Conservation (phyloP, 352 stramenopile genomes). For the Globisporangium acanthophoron region DNA sequence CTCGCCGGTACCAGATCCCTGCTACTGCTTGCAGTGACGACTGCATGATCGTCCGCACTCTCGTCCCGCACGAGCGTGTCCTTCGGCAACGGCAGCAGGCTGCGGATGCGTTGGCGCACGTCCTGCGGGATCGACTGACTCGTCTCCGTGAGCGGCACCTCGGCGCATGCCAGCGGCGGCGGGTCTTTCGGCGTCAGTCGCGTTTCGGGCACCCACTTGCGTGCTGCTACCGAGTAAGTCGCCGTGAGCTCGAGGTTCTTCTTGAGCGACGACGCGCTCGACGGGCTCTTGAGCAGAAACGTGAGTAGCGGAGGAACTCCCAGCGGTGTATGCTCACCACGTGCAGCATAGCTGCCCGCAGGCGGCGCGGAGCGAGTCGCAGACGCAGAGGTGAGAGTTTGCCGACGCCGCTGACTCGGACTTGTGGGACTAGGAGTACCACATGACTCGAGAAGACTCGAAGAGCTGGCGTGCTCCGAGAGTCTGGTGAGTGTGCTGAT, state of each 20-base stretch:
- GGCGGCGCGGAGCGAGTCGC: neutral
- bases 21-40: slow-evolving; percentile 1
- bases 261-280: slow-evolving; percentile 38
- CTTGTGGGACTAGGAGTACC: neutral
- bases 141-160: slow-evolving; percentile 56
- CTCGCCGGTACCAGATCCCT: neutral
- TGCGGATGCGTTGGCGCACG: slow-evolving; percentile 45
- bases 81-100: slow-evolving; percentile 34
- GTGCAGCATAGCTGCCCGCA: slow-evolving; percentile 31
- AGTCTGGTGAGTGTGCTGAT: slow-evolving; percentile 65
- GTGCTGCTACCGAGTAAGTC: slow-evolving; percentile 50
- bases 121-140: slow-evolving; percentile 38
- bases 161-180: slow-evolving; percentile 42
- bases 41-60: slow-evolving; percentile 3
- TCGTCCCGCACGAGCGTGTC: slow-evolving; percentile 48
- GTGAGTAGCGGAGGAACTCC: slow-evolving; percentile 39
- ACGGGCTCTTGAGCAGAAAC: slow-evolving; percentile 50
- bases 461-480: slow-evolving; percentile 28
- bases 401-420: neutral
- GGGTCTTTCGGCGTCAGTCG: slow-evolving; percentile 42
- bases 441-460: neutral
- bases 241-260: slow-evolving; percentile 64
- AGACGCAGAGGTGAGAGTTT: neutral
- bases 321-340: slow-evolving; percentile 27
- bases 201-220: slow-evolving; percentile 52